Percentiles rank a stretch among this genome's conserved stretches.
Evolutionary conservation across 2,329 filamentous ascomycete genomes (phyloP).

Genomic region (Aspergillus intermedius): DNA sequence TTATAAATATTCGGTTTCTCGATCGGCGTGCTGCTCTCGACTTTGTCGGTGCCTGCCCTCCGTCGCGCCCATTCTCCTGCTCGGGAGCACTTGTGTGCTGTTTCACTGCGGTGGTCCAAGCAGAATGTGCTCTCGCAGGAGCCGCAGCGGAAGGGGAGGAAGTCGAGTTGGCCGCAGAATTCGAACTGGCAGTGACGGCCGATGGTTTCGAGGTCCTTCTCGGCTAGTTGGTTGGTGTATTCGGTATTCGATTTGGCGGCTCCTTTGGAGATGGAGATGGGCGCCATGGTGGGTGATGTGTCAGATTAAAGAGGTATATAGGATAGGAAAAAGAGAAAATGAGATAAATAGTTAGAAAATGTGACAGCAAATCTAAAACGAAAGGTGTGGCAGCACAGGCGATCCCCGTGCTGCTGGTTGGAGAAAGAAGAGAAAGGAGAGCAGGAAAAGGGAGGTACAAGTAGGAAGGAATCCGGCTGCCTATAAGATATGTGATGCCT

Average conservation of each 20-base stretch:
- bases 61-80: slow-evolving; percentile 57
- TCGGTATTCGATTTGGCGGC: slow-evolving; percentile 7
- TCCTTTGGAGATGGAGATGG: slow-evolving; percentile 18
- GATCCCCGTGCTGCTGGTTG: neutral
- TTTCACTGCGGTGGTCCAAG: slow-evolving; percentile 86
- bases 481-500: too few species aligned
- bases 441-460: neutral
- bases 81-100: slow-evolving; percentile 62
- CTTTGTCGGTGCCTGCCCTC: slow-evolving; percentile 22
- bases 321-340: neutral
- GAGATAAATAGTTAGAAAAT: neutral
- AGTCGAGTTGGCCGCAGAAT: slow-evolving; percentile 92
- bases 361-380: neutral
- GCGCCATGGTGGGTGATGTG: slow-evolving; percentile 15
- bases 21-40: slow-evolving; percentile 23
- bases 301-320: neutral
- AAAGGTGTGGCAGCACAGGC: neutral
- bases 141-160: slow-evolving; percentile 89
- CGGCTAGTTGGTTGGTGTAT: slow-evolving; percentile 35
- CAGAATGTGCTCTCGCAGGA: slow-evolving; percentile 81
- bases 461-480: too few species aligned
- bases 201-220: slow-evolving; percentile 74
- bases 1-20: slow-evolving; percentile 52
- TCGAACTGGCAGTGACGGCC: slow-evolving; percentile 85
- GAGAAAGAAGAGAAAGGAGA: too few species aligned